Evolutionary conservation across 2,329 filamentous ascomycete genomes (phyloP).

Genomic region (Trichoderma arundinaceum): DNA sequence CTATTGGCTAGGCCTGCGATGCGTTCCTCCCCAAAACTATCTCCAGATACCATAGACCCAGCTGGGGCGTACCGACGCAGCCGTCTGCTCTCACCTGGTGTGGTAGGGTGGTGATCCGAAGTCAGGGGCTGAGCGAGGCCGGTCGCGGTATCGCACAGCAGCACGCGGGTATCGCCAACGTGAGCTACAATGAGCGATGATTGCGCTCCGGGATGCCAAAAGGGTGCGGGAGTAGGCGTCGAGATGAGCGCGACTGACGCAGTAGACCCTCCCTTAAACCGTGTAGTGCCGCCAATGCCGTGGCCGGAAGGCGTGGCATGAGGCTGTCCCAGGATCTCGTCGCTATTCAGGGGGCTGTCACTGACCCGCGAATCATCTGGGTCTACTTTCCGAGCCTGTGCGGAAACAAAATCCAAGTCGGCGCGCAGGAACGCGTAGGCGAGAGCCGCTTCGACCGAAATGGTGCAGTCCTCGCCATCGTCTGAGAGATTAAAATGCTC

Average conservation of each 20-base stretch:
- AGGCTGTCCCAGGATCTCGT: conserved; percentile 76
- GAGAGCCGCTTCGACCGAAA: conserved; percentile 76
- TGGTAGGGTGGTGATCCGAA: conserved; percentile 89
- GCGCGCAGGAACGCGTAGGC: conserved; percentile 93
- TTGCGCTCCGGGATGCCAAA: conserved; percentile 89
- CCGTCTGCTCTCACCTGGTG: conserved; percentile 80
- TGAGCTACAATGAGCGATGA: conserved; percentile 86
- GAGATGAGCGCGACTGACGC: conserved; percentile 89
- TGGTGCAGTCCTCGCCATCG: conserved; percentile 41
- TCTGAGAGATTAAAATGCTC: conserved; percentile 67
- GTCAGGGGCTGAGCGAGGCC: conserved; percentile 82
- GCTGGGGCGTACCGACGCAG: conserved; percentile 81
- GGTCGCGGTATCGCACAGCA: conserved; percentile 85
- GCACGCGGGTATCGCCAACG: conserved; percentile 88
- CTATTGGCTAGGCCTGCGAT: conserved; percentile 94
- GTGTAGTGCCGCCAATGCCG: conserved; percentile 73
- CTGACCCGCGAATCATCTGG: conserved; percentile 71
- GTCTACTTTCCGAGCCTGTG: conserved; percentile 82
- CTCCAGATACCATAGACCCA: conserved; percentile 78
- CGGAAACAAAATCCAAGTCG: conserved; percentile 91
- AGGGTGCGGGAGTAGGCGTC: conserved; percentile 87
- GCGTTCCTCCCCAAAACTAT: conserved; percentile 96
- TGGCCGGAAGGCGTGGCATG: conserved; percentile 60
- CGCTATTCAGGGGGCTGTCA: conserved; percentile 80
- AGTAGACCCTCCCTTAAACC: conserved; percentile 93